Evolutionary conservation across 176 grass and related monocot species (phyloP), one percentile per base, ranked within the genome.

Genomic region (Rhynchospora tenuis): DNA sequence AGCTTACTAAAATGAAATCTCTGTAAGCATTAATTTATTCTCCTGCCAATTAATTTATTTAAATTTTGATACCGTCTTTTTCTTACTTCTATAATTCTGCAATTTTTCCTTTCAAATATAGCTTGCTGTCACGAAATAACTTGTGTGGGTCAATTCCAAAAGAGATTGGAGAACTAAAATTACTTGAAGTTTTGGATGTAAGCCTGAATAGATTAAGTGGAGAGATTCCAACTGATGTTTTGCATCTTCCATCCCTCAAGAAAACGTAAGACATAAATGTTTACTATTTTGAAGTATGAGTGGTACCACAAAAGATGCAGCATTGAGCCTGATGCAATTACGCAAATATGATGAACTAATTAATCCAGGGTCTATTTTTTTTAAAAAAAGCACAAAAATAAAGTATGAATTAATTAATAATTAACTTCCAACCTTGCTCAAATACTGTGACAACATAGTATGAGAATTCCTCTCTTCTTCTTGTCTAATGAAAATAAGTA

Each of bases 151-250:
- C 59, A 68, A 95, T 98, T 56, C 95, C 95, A 29, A 91, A 83
- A 85, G 95, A 98, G 61, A 93, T 98, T 65, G 79, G 88, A 89
- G 62, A 62, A 19, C 59, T 98, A 81, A 86, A 70, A 82, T 81
- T 85, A 54, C 89, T 98, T 78, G 92, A 98, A 90, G 50, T 95
- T 50, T 86, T 98, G 58, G 91, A 98, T 85, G 86, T 98, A 87
- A 90, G 92, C 43, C 80, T 81, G 64, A 98, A 98, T 83, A 94
- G 86, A 56, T 81, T 98, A 83, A 82, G 76, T 91, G 92, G 89
- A 57, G 78, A 83, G 73, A 83, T 98, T 81, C 95, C 91, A 70
- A 61, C 84, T 85, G 91, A 91, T 88, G 63, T 98, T 69, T 64
- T 46, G 42, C 83, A 87, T 59, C 94, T 98, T 81, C 89, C 84